Conservation (phyloP, 2,329 filamentous ascomycete genomes). For the Stagonosporopsis cucurbitacearum region DNA sequence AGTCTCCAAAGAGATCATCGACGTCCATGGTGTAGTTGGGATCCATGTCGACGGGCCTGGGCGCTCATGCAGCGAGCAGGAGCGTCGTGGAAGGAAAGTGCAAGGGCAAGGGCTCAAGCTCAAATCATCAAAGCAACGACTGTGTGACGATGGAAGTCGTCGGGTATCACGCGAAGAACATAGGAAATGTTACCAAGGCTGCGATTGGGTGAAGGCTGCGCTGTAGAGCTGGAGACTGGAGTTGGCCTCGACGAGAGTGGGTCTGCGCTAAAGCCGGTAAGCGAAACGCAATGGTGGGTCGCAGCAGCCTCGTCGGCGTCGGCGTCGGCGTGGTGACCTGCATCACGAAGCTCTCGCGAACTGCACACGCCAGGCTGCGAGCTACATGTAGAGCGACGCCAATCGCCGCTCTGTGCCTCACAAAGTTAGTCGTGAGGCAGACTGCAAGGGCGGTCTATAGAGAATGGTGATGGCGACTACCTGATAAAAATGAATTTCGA, state of each 20-base stretch:
- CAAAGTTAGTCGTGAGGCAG: neutral
- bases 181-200: slow-evolving; percentile 14
- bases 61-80: slow-evolving; percentile 1
- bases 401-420: neutral
- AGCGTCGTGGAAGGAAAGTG: slow-evolving; percentile 3
- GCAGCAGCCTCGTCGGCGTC: slow-evolving; percentile 18
- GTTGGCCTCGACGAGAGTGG: slow-evolving; percentile 25
- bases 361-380: slow-evolving; percentile 11
- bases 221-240: slow-evolving; percentile 14
- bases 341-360: slow-evolving; percentile 21
- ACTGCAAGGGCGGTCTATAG: neutral
- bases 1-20: slow-evolving; percentile 58
- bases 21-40: slow-evolving; percentile 48
- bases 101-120: neutral
- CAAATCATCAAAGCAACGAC: slow-evolving; percentile 6
- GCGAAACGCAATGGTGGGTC: slow-evolving; percentile 16
- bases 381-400: neutral
- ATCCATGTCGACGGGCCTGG: slow-evolving; percentile 60
- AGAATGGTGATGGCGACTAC: neutral
- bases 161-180: slow-evolving; percentile 32
- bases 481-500: neutral
- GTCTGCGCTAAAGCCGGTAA: slow-evolving; percentile 14
- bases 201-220: slow-evolving; percentile 15
- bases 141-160: slow-evolving; percentile 6
- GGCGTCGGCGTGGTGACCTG: slow-evolving; percentile 12